Percentiles rank a stretch among this genome's conserved stretches.
These are phyloP conservation scores for Crithidia fasciculata DNA, from an alignment of 208 protist species.

Conservation along the genomic window DNA sequence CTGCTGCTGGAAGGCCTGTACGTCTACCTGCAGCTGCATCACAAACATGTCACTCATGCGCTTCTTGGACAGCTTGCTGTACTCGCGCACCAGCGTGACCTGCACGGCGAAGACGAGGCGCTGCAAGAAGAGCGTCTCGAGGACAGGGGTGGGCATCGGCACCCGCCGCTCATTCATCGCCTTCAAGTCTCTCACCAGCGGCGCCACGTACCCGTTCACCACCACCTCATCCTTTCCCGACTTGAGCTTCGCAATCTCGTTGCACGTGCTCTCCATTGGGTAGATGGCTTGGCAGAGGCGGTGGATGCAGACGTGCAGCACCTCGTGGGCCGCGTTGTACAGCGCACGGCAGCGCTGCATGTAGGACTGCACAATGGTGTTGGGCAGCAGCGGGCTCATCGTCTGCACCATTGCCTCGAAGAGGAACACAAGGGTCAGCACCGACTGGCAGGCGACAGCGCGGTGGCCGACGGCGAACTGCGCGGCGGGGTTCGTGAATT, in stretches of 20 bases:
- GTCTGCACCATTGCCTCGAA: conserved; percentile 64
- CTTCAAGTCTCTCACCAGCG: conserved; percentile 56
- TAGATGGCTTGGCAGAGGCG: conserved; percentile 77
- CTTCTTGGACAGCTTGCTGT: conserved; percentile 76
- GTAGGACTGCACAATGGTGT: conserved; percentile 39
- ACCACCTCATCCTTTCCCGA: conserved; percentile 58
- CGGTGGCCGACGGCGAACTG: conserved; percentile 75
- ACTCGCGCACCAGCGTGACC: conserved; percentile 68
- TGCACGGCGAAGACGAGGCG: conserved; percentile 80
- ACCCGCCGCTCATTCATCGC: conserved; percentile 53
- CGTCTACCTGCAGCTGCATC: conserved; percentile 88
- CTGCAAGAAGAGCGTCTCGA: conserved; percentile 70
- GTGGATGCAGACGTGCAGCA: conserved; percentile 84
- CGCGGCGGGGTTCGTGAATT: conserved; percentile 56
- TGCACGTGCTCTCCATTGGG: conserved; percentile 61
- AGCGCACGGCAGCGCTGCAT: conserved; percentile 47
- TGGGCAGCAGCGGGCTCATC: conserved; percentile 63
- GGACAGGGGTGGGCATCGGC: conserved; percentile 63
- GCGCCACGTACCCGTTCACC: conserved; percentile 63
- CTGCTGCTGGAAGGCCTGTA: conserved; percentile 81
- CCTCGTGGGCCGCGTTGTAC: conserved; percentile 57
- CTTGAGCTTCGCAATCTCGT: conserved; percentile 70
- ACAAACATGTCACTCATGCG: conserved; percentile 70
- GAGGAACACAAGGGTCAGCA: conserved; percentile 62
- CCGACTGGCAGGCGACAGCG: conserved; percentile 64